Conservation (phyloP, 495 filamentous ascomycete species). For the Penicillium parvum region DNA sequence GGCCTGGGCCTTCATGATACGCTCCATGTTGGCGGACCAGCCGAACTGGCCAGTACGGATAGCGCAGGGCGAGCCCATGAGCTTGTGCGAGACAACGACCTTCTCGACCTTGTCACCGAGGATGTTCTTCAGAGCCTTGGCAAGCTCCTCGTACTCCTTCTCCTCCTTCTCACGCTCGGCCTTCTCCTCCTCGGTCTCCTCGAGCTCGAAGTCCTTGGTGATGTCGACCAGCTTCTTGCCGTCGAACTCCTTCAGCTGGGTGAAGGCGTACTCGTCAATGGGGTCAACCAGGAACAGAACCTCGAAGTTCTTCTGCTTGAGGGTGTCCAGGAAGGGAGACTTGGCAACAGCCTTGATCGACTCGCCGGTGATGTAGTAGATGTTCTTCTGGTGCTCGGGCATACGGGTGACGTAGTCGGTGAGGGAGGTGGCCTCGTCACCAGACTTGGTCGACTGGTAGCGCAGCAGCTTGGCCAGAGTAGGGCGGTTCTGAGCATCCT, state of each 20-base stretch:
- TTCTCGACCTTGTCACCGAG: constrained; percentile 99
- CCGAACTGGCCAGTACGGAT: constrained; percentile 99
- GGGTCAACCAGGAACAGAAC: constrained; percentile 99
- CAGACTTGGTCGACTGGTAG: constrained; percentile 98
- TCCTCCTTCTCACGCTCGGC: constrained; percentile 89
- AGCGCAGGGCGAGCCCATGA: constrained; percentile 90
- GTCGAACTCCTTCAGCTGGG: constrained; percentile 99
- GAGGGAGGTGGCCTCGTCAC: constrained; percentile 91
- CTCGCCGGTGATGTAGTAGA: constrained; percentile 99
- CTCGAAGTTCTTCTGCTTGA: constrained; percentile 99
- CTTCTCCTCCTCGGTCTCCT: constrained; percentile 99
- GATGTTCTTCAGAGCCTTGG: constrained; percentile 97
- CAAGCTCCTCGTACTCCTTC: constrained; percentile 92
- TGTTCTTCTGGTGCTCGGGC: constrained; percentile 99
- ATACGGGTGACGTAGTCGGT: constrained; percentile 97
- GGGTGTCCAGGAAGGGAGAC: constrained; percentile 97
- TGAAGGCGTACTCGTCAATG: constrained; percentile 99
- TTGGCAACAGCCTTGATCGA: constrained; percentile 95
- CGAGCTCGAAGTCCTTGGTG: constrained; percentile 99
- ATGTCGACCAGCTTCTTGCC: constrained; percentile 99
- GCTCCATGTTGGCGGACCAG: constrained; percentile 99
- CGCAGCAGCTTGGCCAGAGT: constrained; percentile 95
- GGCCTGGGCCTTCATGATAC: constrained; percentile 99
- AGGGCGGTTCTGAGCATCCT: constrained; percentile 96
- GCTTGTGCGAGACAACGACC: constrained; percentile 98